Base-by-base conservation (phyloP, 208 protist genomes). In the Acanthamoeba triangularis region DNA sequence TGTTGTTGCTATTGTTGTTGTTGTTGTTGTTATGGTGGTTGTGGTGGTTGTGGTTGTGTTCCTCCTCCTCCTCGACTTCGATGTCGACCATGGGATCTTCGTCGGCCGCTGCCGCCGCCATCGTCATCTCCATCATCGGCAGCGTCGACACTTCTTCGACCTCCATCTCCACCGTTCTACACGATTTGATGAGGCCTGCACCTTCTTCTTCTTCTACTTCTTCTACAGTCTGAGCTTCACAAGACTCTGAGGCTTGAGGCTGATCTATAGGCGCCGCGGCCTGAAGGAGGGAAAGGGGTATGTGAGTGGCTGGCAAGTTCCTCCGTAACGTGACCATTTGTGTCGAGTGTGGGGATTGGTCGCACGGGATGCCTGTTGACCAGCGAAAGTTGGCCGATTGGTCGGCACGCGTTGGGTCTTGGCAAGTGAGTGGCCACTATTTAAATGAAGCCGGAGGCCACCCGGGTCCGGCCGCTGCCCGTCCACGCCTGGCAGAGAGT, bases 381-480 rank as follows among this genome's bases (percentile, higher is more conserved):
- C 56, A 69, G 63, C 63, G 63, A 69, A 69, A 69, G 63, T n/a
- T 69, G 63, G 63, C 28, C 63, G 63, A 35, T 69, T 35, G 63
- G 63, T 69, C 63, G 63, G 18, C 10, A 69, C 63, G 28, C 28
- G 8, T 63, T 28, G 49, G 49, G 49, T 52, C 49, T 52, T 52
- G 3, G 3, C 56, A 61, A 61, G 2, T 61, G 56, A 23, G 56
- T 16, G 16, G 56, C n/a, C n/a, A n/a, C n/a, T n/a, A n/a, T n/a
- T n/a, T n/a, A n/a, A n/a, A 13, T 61, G 56, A 13, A 23, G 56
- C 49, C 13, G 13, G 5, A 16, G 49, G 49, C 59, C 59, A 4
- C 59, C 7, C 63, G 63, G 28, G 5, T 28, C 5, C 20, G 28
- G 18, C 63, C n/a, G 28, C n/a, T 35, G 28, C 5, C 6, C 4